Evolutionary conservation across 257 asterid species (phyloP), one percentile per base, ranked within the genome.

Genomic region (Galeopsis tetrahit): DNA sequence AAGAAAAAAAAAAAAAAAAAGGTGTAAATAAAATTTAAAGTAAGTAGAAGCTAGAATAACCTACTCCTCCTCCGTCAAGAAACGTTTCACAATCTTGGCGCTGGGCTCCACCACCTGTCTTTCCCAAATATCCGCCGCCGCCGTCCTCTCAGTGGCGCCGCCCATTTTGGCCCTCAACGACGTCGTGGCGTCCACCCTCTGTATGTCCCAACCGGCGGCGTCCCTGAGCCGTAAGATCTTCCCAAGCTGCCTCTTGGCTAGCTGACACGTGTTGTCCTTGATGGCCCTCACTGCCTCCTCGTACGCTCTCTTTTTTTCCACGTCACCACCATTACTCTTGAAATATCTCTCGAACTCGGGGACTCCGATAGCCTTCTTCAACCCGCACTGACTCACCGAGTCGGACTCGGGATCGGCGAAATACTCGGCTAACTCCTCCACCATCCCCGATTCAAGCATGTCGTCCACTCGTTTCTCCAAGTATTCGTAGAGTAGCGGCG

Each of bases 361-460:
- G 6, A 92, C 90, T 0, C 98, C 98, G 6, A 92, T 92, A 1
- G 97, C 95, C 65, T 82, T 87, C 60, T 71, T 75, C 75, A 92
- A 44, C 73, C 98, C 98, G 68, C 75, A 53, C 10, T 49, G 79
- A 68, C 84, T 70, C 78, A 32, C 80, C 0, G 89, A 72, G 59
- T 80, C 78, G 4, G 77, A 59, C 56, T 48, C 74, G 15, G 58
- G 55, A 7, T 63, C 4, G 4, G 61, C 69, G 66, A 87, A 89
- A 76, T 76, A 92, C 71, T 75, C 79, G 0, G 72, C 74, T 3
- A 92, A 15, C 68, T 92, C 98, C 33, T 90, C 95, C 51, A 70
- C 58, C 98, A 92, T 90, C 67, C 98, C 98, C 8, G 85, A 76
- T 11, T 77, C 78, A 4, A 92, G 78, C 98, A 92, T 92, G 9